Evolutionary conservation across 192 early-diverging fungal genomes (phyloP), one percentile per base, ranked within the genome.

Genomic region (Rhizoclosmatium sp.): DNA sequence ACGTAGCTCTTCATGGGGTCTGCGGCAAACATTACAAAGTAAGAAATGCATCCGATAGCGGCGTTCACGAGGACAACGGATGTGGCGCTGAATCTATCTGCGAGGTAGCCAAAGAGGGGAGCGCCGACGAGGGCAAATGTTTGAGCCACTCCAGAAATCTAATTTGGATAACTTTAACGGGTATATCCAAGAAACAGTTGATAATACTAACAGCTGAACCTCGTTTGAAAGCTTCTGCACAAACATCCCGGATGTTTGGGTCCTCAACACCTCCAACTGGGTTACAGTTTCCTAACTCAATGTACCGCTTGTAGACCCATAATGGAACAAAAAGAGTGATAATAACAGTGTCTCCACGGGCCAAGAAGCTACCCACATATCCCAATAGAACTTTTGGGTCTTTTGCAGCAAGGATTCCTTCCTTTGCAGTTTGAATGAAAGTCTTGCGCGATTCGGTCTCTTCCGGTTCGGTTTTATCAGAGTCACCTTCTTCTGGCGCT

Each of bases 261-360:
- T 77, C 79, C 12, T 78, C 59, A 41, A 70, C 78, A 56, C 83
- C 83, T 40, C 60, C 60, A 14, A 67, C 67, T 16, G 77, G 67
- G 2, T 41, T 56, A 46, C 93, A 94, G 41, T 83, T 79, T 1
- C 89, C 91, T n/a, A 75, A 47, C 0, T 87, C 84, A 65, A 92
- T 76, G 75, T 91, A 94, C 78, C 90, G 85, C 49, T 91, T 78
- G 39, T 81, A 75, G 1, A 90, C 85, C 88, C 89, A 93, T 3
- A 94, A 82, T 41, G 89, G 87, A 21, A 94, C 77, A 65, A 89
- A 94, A 1, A 90, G 82, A 0, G 93, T 88, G 39, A 94, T 82
- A 14, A 91, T 87, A 49, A 93, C 88, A 3, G 91, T 91, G 71
- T 94, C 93, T 3, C 89, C 92, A 54, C 93, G 84, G 7, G 93